Evolutionary conservation across 805 yeast species (phyloP), one percentile per base, ranked within the genome.

Genomic region (Wickerhamiella cacticola): DNA sequence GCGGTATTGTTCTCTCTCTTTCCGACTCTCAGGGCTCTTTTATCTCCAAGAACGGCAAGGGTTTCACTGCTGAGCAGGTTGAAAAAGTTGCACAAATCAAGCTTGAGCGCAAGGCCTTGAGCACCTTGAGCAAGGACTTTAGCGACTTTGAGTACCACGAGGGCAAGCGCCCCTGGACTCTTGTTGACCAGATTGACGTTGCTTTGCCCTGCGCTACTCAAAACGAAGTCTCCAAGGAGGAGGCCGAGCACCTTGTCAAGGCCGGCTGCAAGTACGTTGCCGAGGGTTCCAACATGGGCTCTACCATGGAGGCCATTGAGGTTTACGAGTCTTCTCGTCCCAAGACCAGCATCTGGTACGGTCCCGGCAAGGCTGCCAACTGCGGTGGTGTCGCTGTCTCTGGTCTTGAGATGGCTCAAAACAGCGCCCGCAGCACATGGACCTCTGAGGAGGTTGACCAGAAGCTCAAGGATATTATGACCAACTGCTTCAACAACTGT

Each of bases 241-340:
- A 89, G 75, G 98, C 98, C 56, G 79, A 82, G 75, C 85, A 89
- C 63, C 79, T 89, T 64, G 80, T 89, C 58, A 88, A 83, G 60
- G 82, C 92, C 55, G 97, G 96, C 64, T 78, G 80, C 69, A 82
- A 82, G 71, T 88, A 68, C 75, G 80, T 89, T 64, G 97, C 98
- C 60, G 98, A 89, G 78, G 98, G 98, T 67, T 89, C 97, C 64
- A 89, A 89, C 75, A 89, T 89, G 98, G 97, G 98, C 66, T 89
- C 95, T 59, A 88, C 96, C 60, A 82, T 83, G 71, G 97, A 89
- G 68, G 98, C 98, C 59, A 86, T 89, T 59, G 86, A 81, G 58
- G 87, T 84, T 53, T 89, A 88, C 61, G 98, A 89, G 78, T 57
- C 72, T 50, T 68, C 67, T 59, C 66, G 73, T 36, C 54, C 60